Evolutionary conservation across 2,329 filamentous ascomycete genomes (phyloP), one percentile per base, ranked within the genome.

Genomic region (Claviceps sp.): DNA sequence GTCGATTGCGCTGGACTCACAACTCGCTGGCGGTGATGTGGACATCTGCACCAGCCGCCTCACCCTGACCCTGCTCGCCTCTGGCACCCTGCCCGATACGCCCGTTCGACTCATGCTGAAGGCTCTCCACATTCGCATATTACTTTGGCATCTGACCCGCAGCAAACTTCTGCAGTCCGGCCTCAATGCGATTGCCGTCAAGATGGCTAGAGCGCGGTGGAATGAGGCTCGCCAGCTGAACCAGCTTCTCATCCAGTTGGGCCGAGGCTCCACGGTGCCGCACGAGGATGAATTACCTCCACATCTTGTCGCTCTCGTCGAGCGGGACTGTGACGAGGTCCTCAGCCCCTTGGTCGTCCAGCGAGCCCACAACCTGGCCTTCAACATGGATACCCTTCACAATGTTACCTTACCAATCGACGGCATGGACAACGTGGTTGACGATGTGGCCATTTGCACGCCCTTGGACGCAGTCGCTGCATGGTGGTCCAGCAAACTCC

Each of bases 1-100:
- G 91, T 79, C 85, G 37, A 95, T 95, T 61, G 90, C 90, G 14
- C 78, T 96, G 51, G 91, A 97, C 66, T 89, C 91, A 26, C 91
- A 96, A 65, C 76, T 97, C 20, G 88, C 88, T 9, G 91, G 91
- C 43, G 90, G 91, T 14, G 91, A 96, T 66, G 79, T 84, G 8
- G 87, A 95, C 64, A 86, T 96, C 59, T 95, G 85, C 72, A 89
- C 86, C 66, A 89, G 87, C 65, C 82, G 91, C 48, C 75, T 96
- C 36, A 79, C 91, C 0, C 73, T 96, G 48, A 95, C 90, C 0
- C 75, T 96, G 26, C 83, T 96, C 61, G 89, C 90, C 8, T 94
- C 90, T 1, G 84, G 85, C 23, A 95, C 90, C 0, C 74, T 96
- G 1, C 89, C 90, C 11, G 82, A 88, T 53, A 93, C 87, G 1